Conservation (phyloP, 2,329 filamentous ascomycete genomes). For the Ceratocystis cubensis region DNA sequence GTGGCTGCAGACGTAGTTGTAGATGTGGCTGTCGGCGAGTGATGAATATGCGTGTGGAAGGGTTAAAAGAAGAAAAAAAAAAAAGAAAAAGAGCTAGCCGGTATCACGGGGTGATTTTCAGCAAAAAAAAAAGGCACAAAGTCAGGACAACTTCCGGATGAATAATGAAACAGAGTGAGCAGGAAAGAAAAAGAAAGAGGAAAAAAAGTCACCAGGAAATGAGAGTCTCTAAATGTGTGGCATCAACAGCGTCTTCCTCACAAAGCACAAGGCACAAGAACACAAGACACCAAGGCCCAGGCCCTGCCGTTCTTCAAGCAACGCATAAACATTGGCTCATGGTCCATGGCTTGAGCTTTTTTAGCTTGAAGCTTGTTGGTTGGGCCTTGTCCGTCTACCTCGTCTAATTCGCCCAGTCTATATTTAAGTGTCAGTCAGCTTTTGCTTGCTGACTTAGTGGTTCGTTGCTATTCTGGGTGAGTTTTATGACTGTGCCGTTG, state of each 20-base stretch:
- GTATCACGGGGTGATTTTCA: neutral
- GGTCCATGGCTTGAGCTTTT: constrained; percentile 6
- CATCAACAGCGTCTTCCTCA: neutral
- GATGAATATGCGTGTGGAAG: neutral
- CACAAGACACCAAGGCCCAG: no score
- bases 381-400: constrained; percentile 1
- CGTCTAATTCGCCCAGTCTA: constrained; percentile 1
- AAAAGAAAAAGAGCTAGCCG: neutral
- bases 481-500: neutral
- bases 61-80: neutral
- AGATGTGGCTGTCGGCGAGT: neutral
- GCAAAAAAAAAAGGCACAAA: neutral
- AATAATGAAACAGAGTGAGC: neutral
- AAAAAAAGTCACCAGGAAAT: neutral
- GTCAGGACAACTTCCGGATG: neutral
- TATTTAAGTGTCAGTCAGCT: neutral
- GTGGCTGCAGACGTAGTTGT: neutral
- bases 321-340: constrained; percentile 3
- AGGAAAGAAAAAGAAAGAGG: neutral
- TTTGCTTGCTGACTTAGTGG: neutral
- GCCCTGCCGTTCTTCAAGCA: no score
- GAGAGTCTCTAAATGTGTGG: neutral
- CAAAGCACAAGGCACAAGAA: no score
- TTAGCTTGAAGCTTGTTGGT: constrained; percentile 4
- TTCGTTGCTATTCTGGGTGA: constrained; percentile 7